phyloP scores from a whole-genome alignment of 768 basidiomycete species.

The Lactarius trivialis region DNA sequence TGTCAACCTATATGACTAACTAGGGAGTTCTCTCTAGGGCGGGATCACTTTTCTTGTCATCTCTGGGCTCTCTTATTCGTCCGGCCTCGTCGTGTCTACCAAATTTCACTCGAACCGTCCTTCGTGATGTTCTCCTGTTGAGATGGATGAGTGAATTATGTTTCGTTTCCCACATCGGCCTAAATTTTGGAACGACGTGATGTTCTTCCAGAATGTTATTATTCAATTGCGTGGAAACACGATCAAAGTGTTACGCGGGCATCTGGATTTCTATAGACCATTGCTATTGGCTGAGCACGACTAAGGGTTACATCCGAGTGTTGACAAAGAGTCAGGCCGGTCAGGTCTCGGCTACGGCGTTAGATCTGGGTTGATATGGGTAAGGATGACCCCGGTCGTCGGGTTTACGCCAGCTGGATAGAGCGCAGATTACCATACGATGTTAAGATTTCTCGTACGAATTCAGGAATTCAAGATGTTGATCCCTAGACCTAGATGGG shows the following conservation, averaged over 20 bases:
- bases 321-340: background rate
- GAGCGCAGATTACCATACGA: background rate
- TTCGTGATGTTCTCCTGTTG: background rate
- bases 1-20: constrained; percentile 69
- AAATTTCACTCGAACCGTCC: background rate
- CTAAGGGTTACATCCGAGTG: background rate
- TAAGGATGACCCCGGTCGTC: background rate
- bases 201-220: background rate
- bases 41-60: background rate
- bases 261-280: background rate
- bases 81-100: background rate
- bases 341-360: constrained; percentile 2
- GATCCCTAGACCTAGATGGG: constrained; percentile 3
- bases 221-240: background rate
- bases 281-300: background rate
- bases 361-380: constrained; percentile 1
- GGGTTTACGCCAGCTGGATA: constrained; percentile 7
- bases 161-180: background rate
- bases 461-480: background rate
- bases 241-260: background rate
- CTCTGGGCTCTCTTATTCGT: background rate
- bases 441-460: background rate
- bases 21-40: background rate
- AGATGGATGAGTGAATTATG: background rate
- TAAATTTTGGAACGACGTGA: background rate